Base-by-base conservation (phyloP, 2,329 filamentous ascomycete genomes). In the Plectosphaerella plurivora region DNA sequence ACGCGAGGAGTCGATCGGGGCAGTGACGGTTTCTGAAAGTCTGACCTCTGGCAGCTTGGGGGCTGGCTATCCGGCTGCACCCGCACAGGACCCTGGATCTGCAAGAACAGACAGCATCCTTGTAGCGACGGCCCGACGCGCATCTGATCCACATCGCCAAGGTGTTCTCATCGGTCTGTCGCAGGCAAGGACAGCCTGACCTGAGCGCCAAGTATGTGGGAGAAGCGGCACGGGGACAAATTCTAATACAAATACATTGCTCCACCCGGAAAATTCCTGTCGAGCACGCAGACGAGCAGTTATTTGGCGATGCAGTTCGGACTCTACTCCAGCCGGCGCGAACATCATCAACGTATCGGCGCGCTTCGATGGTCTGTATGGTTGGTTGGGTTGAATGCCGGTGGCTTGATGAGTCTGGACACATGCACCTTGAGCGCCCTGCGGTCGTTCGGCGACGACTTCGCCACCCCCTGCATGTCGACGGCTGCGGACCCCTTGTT, bases 51-150 rank as follows among this genome's bases (percentile, higher is more conserved):
- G 48, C 74, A 77, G 53, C 68, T 68, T n/a, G n/a, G n/a, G n/a
- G n/a, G n/a, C n/a, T n/a, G 20, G 67, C 74, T 33, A 75, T 78
- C 57, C 78, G 76, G 75, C 66, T 78, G 1, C 76, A 78, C 52
- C 76, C 76, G 0, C 70, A 0, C 64, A 73, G 1, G 60, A 70
- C 20, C 68, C 76, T 0, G 69, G 65, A 3, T 60, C 59, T 15
- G 73, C 70, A 0, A 68, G 67, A 0, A 78, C 75, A 0, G 64
- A 71, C 37, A 62, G 66, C 0, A 63, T 63, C 3, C 65, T 75
- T 2, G 73, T 78, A 1, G 72, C 74, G n/a, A n/a, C n/a, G n/a
- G n/a, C n/a, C n/a, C 1, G 73, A 79, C 51, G 73, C 74, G 2
- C 78, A 76, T 53, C 65, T 78, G 1, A 67, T 76, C 2, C 68